Evolutionary conservation across 2,329 filamentous ascomycete genomes (phyloP).

Genomic region (Penicillium oxalicum): DNA sequence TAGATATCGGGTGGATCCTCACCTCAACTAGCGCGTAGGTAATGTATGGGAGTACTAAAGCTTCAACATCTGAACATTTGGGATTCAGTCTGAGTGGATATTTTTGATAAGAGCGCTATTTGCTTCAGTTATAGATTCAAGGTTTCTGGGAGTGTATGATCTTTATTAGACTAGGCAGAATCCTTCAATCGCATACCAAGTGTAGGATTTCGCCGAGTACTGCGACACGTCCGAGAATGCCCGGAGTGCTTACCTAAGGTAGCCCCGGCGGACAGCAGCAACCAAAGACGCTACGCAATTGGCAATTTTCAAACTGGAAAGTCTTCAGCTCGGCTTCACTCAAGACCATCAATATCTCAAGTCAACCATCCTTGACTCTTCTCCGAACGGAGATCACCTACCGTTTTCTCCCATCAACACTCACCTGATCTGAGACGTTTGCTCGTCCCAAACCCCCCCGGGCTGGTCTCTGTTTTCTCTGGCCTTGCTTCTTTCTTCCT

Average conservation of each 20-base stretch:
- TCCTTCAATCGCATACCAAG: too few species aligned
- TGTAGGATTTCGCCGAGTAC: too few species aligned
- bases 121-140: too few species aligned
- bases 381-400: slow-evolving; percentile 22
- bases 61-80: too few species aligned
- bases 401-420: slow-evolving; percentile 10
- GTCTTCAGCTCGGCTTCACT: slow-evolving; percentile 20
- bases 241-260: slow-evolving; percentile 14
- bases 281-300: slow-evolving; percentile 29
- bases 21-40: not conserved
- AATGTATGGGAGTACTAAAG: not conserved
- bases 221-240: not conserved
- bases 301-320: slow-evolving; percentile 30
- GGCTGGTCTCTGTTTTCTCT: slow-evolving; percentile 26
- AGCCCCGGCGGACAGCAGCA: slow-evolving; percentile 20
- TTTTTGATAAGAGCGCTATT: too few species aligned
- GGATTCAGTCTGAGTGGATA: too few species aligned
- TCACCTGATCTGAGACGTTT: slow-evolving; percentile 17
- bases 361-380: slow-evolving; percentile 10
- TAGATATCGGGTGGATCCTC: slow-evolving; percentile 8
- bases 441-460: slow-evolving; percentile 18
- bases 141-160: too few species aligned
- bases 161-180: too few species aligned
- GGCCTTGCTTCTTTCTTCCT: slow-evolving; percentile 15
- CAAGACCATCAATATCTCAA: slow-evolving; percentile 1